These are phyloP conservation scores for Penicillium simplicissimum DNA, from an alignment of 495 filamentous ascomycete genomes.

Conservation along the genomic window DNA sequence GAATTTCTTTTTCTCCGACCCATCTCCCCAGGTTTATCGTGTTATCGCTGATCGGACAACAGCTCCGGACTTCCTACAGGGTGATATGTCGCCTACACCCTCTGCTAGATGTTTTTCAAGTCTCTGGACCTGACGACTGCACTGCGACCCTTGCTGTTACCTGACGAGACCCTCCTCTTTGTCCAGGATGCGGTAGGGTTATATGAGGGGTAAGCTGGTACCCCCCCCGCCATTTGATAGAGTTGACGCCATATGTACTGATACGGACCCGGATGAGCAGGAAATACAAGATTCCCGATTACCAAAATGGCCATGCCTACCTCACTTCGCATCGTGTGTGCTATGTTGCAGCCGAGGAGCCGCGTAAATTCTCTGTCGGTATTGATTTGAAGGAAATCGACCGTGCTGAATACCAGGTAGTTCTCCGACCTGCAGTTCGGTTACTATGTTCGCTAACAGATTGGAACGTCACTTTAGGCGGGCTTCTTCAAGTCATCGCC, in stretches of 20 bases:
- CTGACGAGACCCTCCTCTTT: slow-evolving; percentile 89
- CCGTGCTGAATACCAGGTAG: slow-evolving; percentile 84
- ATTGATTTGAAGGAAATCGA: slow-evolving; percentile 91
- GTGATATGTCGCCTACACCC: slow-evolving; percentile 9
- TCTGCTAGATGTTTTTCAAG: slow-evolving; percentile 89
- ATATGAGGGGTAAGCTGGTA: slow-evolving; percentile 87
- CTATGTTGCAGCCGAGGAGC: slow-evolving; percentile 89
- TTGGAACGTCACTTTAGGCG: slow-evolving; percentile 53
- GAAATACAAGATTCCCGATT: slow-evolving; percentile 92
- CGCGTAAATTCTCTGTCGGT: slow-evolving; percentile 79
- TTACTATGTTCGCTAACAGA: slow-evolving; percentile 8
- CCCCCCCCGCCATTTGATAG: background rate
- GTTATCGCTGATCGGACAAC: slow-evolving; percentile 21
- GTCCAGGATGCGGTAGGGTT: slow-evolving; percentile 96
- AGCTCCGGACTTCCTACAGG: background rate
- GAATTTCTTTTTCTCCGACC: slow-evolving; percentile 18
- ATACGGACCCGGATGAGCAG: slow-evolving; percentile 42
- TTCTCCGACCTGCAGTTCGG: slow-evolving; percentile 8
- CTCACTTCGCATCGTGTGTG: slow-evolving; percentile 92
- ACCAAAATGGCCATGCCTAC: slow-evolving; percentile 95
- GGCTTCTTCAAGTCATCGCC: slow-evolving; percentile 94
- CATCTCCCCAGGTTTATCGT: slow-evolving; percentile 11
- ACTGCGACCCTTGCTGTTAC: slow-evolving; percentile 82
- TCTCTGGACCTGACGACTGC: slow-evolving; percentile 92
- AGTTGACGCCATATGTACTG: slow-evolving; percentile 17